Evolutionary conservation across 495 filamentous ascomycete genomes (phyloP).

Genomic region (Trichoderma gamsii): DNA sequence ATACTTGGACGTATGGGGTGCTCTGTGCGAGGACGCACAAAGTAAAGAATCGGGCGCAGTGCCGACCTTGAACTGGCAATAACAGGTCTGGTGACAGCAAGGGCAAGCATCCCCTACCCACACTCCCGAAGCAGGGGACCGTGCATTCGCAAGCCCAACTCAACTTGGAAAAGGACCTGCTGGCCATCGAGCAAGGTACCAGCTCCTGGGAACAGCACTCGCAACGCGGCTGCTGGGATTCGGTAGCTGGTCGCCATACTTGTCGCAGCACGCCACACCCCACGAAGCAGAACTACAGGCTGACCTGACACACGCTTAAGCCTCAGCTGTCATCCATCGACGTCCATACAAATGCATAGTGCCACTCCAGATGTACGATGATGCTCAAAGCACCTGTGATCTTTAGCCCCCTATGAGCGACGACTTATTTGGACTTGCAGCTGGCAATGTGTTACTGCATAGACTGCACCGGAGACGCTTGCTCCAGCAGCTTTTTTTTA

Average conservation of each 20-base stretch:
- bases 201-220: not conserved
- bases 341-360: not conserved
- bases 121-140: constrained; percentile 13
- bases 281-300: not conserved
- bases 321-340: not conserved
- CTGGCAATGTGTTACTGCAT: not conserved
- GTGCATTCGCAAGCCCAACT: constrained; percentile 14
- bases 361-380: not conserved
- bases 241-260: not conserved
- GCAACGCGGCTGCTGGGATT: not conserved
- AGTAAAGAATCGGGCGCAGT: constrained; percentile 8
- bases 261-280: not conserved
- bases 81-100: constrained; percentile 12
- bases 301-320: not conserved
- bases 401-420: not conserved
- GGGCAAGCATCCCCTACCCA: constrained; percentile 10
- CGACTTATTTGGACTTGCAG: not conserved
- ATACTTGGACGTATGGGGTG: constrained; percentile 1
- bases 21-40: constrained; percentile 10
- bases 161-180: constrained; percentile 3
- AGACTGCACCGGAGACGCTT: not conserved
- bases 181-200: not conserved
- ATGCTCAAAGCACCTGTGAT: not conserved
- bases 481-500: too few relatives aligned
- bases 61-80: not conserved